Conservation (phyloP, 106 monocot genomes). For the Ottelia alismoides region DNA sequence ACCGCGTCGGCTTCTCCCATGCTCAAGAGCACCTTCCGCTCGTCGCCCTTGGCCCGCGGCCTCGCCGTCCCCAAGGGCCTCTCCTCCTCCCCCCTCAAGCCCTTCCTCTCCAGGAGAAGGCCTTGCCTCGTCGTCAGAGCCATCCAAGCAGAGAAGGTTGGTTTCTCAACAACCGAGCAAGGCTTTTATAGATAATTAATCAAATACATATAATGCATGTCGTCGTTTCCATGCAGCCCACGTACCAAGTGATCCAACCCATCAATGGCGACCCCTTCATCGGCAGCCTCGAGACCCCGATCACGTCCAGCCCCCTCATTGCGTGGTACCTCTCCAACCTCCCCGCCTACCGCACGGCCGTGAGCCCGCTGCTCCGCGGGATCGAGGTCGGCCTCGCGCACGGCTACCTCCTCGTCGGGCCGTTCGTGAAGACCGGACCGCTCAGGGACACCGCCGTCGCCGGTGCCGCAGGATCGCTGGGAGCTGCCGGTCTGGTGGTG, state of each 20-base stretch:
- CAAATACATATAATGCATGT: too few species aligned
- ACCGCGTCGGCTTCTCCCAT: slow-evolving; percentile 50
- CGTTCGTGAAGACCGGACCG: slow-evolving; percentile 86
- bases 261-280: slow-evolving; percentile 97
- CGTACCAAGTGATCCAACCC: slow-evolving; percentile 84
- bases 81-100: slow-evolving; percentile 38
- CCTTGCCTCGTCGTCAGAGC: slow-evolving; percentile 54
- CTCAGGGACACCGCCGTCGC: slow-evolving; percentile 73
- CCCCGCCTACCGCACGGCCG: slow-evolving; percentile 93
- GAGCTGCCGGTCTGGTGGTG: slow-evolving; percentile 76
- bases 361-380: slow-evolving; percentile 89
- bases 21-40: slow-evolving; percentile 39
- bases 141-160: slow-evolving; percentile 80
- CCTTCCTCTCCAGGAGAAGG: slow-evolving; percentile 21
- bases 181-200: too few species aligned
- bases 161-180: too few species aligned
- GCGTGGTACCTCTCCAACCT: slow-evolving; percentile 99
- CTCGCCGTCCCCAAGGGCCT: slow-evolving; percentile 39
- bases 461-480: slow-evolving; percentile 72
- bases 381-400: slow-evolving; percentile 93
- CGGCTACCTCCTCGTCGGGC: slow-evolving; percentile 86
- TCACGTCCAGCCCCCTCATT: slow-evolving; percentile 82
- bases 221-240: slow-evolving; percentile 29
- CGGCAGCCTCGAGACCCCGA: slow-evolving; percentile 82
- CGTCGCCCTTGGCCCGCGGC: slow-evolving; percentile 16